Evolutionary conservation across 2,329 filamentous ascomycete genomes (phyloP).

Genomic region (Proliferodiscus dingleyae): DNA sequence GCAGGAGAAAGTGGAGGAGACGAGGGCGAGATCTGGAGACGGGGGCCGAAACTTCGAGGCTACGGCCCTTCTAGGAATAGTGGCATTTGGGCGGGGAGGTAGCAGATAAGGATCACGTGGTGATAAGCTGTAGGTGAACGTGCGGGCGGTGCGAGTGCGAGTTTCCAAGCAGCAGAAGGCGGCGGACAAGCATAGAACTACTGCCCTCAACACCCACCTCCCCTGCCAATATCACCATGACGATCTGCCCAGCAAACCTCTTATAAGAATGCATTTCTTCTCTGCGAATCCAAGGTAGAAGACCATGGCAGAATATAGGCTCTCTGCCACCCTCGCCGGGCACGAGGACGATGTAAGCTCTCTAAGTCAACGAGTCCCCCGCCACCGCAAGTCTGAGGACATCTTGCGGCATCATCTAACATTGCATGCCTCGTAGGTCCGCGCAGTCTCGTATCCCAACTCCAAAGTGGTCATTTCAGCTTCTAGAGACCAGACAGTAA

Average conservation of each 20-base stretch:
- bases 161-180: constrained; percentile 13
- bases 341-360: constrained; percentile 88
- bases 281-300: neutral
- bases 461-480: constrained; percentile 72
- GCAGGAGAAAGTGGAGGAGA: constrained; percentile 3
- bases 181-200: constrained; percentile 15
- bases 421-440: constrained; percentile 57
- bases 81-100: neutral
- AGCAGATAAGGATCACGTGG: constrained; percentile 15
- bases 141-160: too few species aligned
- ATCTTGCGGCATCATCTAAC: constrained; percentile 1
- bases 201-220: constrained; percentile 1
- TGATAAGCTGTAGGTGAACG: too few species aligned
- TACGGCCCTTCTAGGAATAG: constrained; percentile 1
- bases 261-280: too few species aligned
- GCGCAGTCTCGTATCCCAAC: constrained; percentile 73
- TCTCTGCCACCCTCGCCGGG: constrained; percentile 82
- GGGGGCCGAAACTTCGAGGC: neutral
- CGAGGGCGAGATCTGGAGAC: neutral
- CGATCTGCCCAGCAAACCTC: neutral
- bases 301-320: constrained; percentile 78
- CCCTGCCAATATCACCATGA: constrained; percentile 1
- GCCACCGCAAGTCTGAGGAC: constrained; percentile 6
- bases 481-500: constrained; percentile 86
- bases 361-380: constrained; percentile 6